Conservation (phyloP, 345 rosid genomes). For the Acer negundo region DNA sequence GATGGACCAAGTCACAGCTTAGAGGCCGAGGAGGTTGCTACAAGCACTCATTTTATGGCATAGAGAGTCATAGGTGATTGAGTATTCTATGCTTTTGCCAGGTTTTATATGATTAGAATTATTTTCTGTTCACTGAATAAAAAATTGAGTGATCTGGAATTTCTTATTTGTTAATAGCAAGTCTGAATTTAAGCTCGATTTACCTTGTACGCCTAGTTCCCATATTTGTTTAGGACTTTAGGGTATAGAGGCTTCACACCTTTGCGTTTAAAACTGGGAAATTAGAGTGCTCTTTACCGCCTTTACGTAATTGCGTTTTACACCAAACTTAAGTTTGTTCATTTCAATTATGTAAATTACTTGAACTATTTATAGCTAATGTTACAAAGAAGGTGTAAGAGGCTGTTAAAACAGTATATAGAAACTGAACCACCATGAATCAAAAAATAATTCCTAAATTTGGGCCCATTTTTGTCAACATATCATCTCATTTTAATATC, state of each 20-base stretch:
- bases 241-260: background rate
- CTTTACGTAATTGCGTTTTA: background rate
- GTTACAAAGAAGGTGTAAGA: background rate
- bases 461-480: background rate
- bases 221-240: background rate
- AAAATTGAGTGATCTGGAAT: background rate
- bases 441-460: background rate
- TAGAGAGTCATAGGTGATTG: conserved; percentile 94
- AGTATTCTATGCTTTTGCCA: conserved; percentile 4
- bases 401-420: background rate
- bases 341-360: background rate
- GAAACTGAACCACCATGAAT: background rate
- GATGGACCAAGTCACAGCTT: conserved; percentile 99
- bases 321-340: background rate
- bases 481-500: background rate
- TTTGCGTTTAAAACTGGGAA: background rate
- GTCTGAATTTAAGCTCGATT: background rate
- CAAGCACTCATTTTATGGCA: conserved; percentile 98
- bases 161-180: background rate
- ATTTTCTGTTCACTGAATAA: too few species aligned
- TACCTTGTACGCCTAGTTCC: background rate
- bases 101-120: background rate
- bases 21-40: conserved; percentile 99
- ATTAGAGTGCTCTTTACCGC: background rate
- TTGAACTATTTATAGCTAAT: background rate